Conservation (phyloP, 1,139 yeast genomes). For the Kodamaea arcana region DNA sequence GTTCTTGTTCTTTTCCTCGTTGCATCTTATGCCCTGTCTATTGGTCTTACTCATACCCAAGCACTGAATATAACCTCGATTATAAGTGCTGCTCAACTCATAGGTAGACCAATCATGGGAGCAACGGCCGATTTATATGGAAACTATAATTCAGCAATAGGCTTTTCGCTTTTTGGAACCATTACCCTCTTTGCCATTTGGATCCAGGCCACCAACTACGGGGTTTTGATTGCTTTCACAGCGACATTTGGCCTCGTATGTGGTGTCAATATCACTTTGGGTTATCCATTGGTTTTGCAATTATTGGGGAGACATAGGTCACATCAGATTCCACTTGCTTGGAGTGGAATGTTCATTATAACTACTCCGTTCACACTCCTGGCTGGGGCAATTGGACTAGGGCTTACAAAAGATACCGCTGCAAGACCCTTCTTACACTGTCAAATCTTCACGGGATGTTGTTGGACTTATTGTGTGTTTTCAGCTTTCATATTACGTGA, state of each 20-base stretch:
- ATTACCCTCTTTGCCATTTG: slow-evolving; percentile 40
- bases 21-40: slow-evolving; percentile 56
- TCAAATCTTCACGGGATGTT: slow-evolving; percentile 2
- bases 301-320: slow-evolving; percentile 31
- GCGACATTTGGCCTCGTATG: slow-evolving; percentile 48
- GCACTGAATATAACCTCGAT: slow-evolving; percentile 61
- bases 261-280: slow-evolving; percentile 64
- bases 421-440: slow-evolving; percentile 2
- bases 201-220: slow-evolving; percentile 52
- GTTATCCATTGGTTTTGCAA: slow-evolving; percentile 57
- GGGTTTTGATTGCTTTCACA: slow-evolving; percentile 47
- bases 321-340: slow-evolving; percentile 51
- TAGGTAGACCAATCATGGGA: slow-evolving; percentile 71
- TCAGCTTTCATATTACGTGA: not conserved
- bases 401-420: not conserved
- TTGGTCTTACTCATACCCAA: slow-evolving; percentile 52
- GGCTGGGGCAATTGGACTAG: slow-evolving; percentile 2
- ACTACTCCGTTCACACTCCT: slow-evolving; percentile 2
- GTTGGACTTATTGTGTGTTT: not conserved
- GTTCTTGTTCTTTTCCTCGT: slow-evolving; percentile 56
- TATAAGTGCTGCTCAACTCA: slow-evolving; percentile 56
- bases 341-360: slow-evolving; percentile 52
- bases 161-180: not conserved
- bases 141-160: slow-evolving; percentile 46
- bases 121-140: slow-evolving; percentile 55